Base-by-base conservation (phyloP, 2,329 filamentous ascomycete genomes). In the Epicoccum nigrum region DNA sequence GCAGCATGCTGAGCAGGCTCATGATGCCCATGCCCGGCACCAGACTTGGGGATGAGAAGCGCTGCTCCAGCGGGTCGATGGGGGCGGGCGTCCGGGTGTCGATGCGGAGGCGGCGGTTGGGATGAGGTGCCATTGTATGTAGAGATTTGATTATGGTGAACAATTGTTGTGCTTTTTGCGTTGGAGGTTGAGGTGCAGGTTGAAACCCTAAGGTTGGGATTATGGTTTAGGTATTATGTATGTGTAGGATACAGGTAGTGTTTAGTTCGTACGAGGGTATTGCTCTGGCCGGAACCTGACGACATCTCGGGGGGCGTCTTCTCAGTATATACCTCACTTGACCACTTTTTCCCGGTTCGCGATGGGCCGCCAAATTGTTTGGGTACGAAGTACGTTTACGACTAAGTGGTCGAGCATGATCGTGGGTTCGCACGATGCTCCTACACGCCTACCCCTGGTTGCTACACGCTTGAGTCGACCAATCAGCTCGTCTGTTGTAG, bases 11-110 rank as follows among this genome's bases (percentile, higher is more conserved):
- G 23, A 54, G 33, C 19, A 54, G 35, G 16, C 51, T 54, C 44
- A 54, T 49, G n/a, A 54, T 48, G 23, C 51, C 51, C 44, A 49
- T 54, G 28, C 51, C 51, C 4, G 51, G 51, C 4, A 54, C 51
- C 3, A 54, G 40, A 19, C 45, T 48, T 8, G 51, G 44, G 2
- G 51, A 48, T n/a, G 44, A 48, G 45, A 54, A 54, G 25, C 51
- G 51, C n/a, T 54, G 51, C 15, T 54, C 44, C 20, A 54, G 51
- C 4, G 45, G 39, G 25, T 54, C 51, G 34, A 54, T 31, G 1
- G 45, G 39, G n/a, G 23, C 3, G 23, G 32, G 51, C 1, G 38
- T 9, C 11, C 15, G 44, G 12, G 49, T 52, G 21, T 47, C 37
- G 38, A 52, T 52, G 16, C 49, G 49, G 28, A 52, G 49, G 17